Evolutionary conservation across 345 rosid species (phyloP), one percentile per base, ranked within the genome.

Genomic region (Pugionium dolabratum): DNA sequence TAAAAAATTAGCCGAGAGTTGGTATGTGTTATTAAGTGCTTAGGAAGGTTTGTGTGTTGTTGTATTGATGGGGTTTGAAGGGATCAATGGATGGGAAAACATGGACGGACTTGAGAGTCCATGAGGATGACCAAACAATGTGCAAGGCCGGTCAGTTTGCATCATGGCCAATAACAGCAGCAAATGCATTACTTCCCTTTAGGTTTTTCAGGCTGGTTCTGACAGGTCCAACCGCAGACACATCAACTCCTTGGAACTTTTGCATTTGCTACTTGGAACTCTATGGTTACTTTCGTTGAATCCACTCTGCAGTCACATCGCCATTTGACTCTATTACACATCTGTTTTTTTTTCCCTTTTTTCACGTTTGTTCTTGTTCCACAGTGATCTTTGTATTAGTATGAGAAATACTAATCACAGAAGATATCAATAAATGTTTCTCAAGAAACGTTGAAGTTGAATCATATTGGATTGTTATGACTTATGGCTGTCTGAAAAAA

Each of bases 231-330:
- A 91, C 96, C 0, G 57, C 86, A 0, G 97, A 87, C 65, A 72
- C 76, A 31, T 74, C 96, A 1, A 85, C 85, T 56, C 88, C 85
- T 1, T 87, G 89, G 95, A 91, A 78, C 75, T 77, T 90, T 65
- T 84, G 90, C 85, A 84, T 94, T 58, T 91, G 99, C 83, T 87
- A 80, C 83, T 59, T 90, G 75, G 97, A 90, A 79, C 87, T 90
- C 68, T 94, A 94, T 28, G 99, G 97, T 70, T 88, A 71, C 82
- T 84, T 86, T 47, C 96, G 74, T 61, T 71, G 64, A 74, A 45
- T n/a, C 31, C 33, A 2, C 40, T 41, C 54, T 49, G 39, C 43
- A n/a, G 42, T 28, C 59, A 64, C 49, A 49, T 34, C 36, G 6
- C 37, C 11, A 47, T 39, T 54, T 64, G 58, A 29, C 3, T 40